These are phyloP conservation scores for Periconia sp. DNA, from an alignment of 2,329 filamentous ascomycete species.

Conservation along the genomic window DNA sequence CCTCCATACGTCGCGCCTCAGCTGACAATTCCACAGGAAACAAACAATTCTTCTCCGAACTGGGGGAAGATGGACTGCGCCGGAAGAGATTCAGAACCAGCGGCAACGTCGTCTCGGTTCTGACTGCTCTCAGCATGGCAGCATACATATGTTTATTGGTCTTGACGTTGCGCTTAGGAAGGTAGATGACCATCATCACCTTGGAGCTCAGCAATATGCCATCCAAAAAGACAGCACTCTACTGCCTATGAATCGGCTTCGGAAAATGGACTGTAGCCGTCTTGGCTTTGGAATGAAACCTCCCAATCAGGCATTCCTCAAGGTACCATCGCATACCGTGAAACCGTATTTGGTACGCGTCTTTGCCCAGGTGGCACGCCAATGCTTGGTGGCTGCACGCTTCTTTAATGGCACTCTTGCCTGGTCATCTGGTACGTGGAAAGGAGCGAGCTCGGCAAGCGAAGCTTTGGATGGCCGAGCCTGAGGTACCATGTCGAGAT, in stretches of 20 bases:
- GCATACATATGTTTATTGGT: constrained; percentile 63
- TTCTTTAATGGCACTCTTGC: background rate
- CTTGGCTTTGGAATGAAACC: constrained; percentile 10
- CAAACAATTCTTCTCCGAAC: constrained; percentile 80
- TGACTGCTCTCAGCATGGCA: constrained; percentile 64
- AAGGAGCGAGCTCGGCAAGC: background rate
- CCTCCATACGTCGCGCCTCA: background rate
- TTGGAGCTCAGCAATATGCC: background rate
- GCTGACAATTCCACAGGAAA: constrained; percentile 57
- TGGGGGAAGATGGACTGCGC: constrained; percentile 61
- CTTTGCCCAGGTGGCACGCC: constrained; percentile 20
- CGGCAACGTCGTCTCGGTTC: constrained; percentile 65
- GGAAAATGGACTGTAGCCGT: background rate
- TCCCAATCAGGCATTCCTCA: background rate
- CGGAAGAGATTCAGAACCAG: constrained; percentile 66
- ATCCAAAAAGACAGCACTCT: background rate
- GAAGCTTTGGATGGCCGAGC: background rate
- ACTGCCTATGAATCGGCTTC: background rate
- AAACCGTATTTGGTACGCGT: background rate
- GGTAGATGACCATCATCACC: constrained; percentile 14
- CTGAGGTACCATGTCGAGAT: background rate
- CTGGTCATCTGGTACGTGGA: background rate
- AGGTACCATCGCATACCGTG: background rate
- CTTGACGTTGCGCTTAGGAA: constrained; percentile 56
- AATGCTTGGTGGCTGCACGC: constrained; percentile 24